phyloP scores from a whole-genome alignment of 495 filamentous ascomycete species.

The Aspergillus asperescens region DNA sequence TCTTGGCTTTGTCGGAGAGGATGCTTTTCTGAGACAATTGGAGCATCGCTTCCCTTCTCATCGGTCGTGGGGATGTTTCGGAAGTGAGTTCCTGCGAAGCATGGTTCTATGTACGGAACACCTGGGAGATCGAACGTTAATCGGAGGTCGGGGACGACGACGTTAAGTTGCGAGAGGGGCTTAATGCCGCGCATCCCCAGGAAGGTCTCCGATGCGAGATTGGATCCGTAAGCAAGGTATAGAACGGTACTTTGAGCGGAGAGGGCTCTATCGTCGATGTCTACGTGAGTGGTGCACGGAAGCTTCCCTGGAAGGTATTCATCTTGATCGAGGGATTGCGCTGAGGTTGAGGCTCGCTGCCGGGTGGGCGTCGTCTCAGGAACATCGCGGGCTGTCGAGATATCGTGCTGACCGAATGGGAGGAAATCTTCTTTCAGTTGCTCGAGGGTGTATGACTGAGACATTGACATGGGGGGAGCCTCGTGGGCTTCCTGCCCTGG shows the following conservation, averaged over 20 bases:
- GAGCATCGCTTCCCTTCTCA: constrained; percentile 10
- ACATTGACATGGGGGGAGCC: neutral
- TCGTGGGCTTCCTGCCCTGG: neutral
- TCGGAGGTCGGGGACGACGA: constrained; percentile 67
- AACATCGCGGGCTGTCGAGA: neutral
- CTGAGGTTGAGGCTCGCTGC: constrained; percentile 12
- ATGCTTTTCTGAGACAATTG: constrained; percentile 29
- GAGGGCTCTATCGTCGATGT: constrained; percentile 11
- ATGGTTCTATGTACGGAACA: constrained; percentile 82
- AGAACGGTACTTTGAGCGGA: constrained; percentile 54
- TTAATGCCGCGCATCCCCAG: constrained; percentile 67
- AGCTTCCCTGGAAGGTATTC: constrained; percentile 26
- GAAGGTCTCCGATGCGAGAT: constrained; percentile 73
- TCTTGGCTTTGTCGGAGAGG: constrained; percentile 33
- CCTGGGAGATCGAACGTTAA: constrained; percentile 84
- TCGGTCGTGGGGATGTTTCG: constrained; percentile 36
- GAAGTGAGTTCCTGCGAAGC: constrained; percentile 76
- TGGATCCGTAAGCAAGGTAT: constrained; percentile 95
- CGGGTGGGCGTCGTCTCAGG: constrained; percentile 7
- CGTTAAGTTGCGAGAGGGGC: constrained; percentile 71
- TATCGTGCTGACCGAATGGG: neutral
- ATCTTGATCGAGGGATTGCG: constrained; percentile 15
- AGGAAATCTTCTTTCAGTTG: constrained; percentile 9
- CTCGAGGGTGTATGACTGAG: constrained; percentile 7
- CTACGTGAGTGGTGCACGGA: constrained; percentile 12